Evolutionary conservation across 768 basidiomycete genomes (phyloP).

Genomic region (Boletus reticuloceps): DNA sequence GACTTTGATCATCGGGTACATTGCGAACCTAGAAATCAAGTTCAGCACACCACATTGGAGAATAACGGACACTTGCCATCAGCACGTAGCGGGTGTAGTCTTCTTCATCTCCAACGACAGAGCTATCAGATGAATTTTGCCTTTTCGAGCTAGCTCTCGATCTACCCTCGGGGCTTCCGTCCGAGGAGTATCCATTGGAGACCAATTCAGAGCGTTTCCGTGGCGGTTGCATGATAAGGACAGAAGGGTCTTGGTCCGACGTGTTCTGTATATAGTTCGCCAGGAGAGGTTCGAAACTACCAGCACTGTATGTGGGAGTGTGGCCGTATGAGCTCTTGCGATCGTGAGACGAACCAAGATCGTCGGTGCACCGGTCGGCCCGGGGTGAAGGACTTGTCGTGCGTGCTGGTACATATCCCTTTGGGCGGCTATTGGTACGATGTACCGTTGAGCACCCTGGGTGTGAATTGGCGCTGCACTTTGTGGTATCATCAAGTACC

Average conservation of each 20-base stretch:
- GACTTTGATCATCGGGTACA: conserved; percentile 44
- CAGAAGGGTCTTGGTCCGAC: conserved; percentile 19
- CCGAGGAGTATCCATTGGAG: conserved; percentile 8
- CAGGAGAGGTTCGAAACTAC: conserved; percentile 61
- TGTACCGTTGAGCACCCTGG: conserved; percentile 37
- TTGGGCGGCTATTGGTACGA: conserved; percentile 12
- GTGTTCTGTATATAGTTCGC: conserved; percentile 38
- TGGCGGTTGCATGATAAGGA: conserved; percentile 23
- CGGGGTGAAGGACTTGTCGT: conserved; percentile 47
- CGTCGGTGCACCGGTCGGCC: conserved; percentile 15
- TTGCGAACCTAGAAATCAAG: conserved; percentile 50
- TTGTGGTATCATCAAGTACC: conserved; percentile 17
- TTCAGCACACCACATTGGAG: conserved; percentile 8
- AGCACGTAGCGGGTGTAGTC: conserved; percentile 58
- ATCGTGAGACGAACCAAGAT: conserved; percentile 28
- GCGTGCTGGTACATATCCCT: conserved; percentile 46
- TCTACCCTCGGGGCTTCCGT: conserved; percentile 26
- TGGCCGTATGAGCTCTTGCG: conserved; percentile 38
- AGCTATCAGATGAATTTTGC: conserved; percentile 21
- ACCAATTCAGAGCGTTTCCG: conserved; percentile 24
- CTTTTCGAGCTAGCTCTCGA: conserved; percentile 23
- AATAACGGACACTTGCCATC: conserved; percentile 38
- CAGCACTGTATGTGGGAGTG: conserved; percentile 48
- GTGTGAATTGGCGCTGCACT: conserved; percentile 49
- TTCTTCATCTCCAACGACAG: conserved; percentile 46